Evolutionary conservation across 495 filamentous ascomycete species (phyloP).

Genomic region (Delitschia confertaspora): DNA sequence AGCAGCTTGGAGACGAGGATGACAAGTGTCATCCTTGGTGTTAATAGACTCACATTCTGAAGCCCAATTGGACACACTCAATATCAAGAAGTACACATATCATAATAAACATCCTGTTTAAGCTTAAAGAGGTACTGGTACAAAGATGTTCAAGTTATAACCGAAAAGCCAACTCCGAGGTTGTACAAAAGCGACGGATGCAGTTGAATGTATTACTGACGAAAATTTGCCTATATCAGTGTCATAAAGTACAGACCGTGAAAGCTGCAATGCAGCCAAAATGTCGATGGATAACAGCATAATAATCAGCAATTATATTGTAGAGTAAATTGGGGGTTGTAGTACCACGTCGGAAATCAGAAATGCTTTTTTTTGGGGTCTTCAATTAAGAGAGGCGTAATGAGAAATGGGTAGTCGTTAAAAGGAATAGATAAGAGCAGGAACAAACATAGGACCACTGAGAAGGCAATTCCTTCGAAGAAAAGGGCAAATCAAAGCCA

Average conservation of each 20-base stretch:
- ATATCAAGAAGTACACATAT: slow-evolving; percentile 51
- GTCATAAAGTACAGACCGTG: not conserved
- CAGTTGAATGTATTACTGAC: slow-evolving; percentile 43
- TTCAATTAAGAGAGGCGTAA: not conserved
- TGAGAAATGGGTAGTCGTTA: slow-evolving; percentile 37
- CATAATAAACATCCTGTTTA: slow-evolving; percentile 52
- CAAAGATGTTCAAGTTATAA: slow-evolving; percentile 49
- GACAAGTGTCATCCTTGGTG: slow-evolving; percentile 32
- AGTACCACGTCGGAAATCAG: not conserved
- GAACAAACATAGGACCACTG: slow-evolving; percentile 40
- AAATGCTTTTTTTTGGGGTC: not conserved
- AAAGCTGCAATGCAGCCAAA: slow-evolving; percentile 34
- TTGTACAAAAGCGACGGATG: slow-evolving; percentile 36
- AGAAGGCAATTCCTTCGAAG: slow-evolving; percentile 45
- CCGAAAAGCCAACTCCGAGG: slow-evolving; percentile 38
- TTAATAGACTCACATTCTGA: slow-evolving; percentile 28
- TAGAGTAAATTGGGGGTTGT: too few species aligned
- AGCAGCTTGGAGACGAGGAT: slow-evolving; percentile 36
- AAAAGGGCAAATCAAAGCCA: slow-evolving; percentile 10
- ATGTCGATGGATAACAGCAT: slow-evolving; percentile 4
- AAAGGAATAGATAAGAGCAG: slow-evolving; percentile 41
- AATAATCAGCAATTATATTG: not conserved
- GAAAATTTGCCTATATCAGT: slow-evolving; percentile 31
- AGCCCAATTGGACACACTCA: slow-evolving; percentile 51
- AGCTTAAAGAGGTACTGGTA: slow-evolving; percentile 46